phyloP scores from a whole-genome alignment of 2,329 filamentous ascomycete species.

The Verticillium tricorpus region DNA sequence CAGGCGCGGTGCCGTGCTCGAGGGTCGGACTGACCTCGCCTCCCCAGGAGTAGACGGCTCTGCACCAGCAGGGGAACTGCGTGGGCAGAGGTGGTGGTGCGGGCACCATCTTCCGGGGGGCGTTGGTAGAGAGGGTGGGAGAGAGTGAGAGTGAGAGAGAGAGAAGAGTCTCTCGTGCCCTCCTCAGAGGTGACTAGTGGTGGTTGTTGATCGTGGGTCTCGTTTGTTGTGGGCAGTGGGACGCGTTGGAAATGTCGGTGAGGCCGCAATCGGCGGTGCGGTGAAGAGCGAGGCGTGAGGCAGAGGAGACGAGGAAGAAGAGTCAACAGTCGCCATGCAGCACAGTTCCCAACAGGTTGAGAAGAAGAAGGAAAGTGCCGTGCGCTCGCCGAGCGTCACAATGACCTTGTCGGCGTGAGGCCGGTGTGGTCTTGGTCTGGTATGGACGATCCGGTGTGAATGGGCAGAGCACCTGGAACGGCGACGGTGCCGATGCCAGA shows the following conservation, averaged over 20 bases:
- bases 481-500: background rate
- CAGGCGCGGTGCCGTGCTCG: background rate
- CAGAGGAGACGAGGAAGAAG: background rate
- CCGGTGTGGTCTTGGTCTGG: background rate
- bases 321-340: background rate
- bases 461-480: background rate
- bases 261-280: conserved; percentile 2
- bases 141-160: no score
- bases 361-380: conserved; percentile 8
- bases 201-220: background rate
- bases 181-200: background rate
- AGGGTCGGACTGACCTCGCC: conserved; percentile 58
- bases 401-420: conserved; percentile 14
- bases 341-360: conserved; percentile 1
- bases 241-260: background rate
- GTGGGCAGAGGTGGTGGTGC: conserved; percentile 61
- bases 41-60: conserved; percentile 89
- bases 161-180: background rate
- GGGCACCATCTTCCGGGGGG: conserved; percentile 41
- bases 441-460: background rate
- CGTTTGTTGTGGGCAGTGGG: background rate
- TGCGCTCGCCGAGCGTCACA: conserved; percentile 9
- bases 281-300: conserved; percentile 3
- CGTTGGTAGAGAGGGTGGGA: background rate
- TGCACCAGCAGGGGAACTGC: conserved; percentile 86